Evolutionary conservation across 1,139 yeast species (phyloP), one percentile per base, ranked within the genome.

Genomic region (Geotrichum klebahnii): DNA sequence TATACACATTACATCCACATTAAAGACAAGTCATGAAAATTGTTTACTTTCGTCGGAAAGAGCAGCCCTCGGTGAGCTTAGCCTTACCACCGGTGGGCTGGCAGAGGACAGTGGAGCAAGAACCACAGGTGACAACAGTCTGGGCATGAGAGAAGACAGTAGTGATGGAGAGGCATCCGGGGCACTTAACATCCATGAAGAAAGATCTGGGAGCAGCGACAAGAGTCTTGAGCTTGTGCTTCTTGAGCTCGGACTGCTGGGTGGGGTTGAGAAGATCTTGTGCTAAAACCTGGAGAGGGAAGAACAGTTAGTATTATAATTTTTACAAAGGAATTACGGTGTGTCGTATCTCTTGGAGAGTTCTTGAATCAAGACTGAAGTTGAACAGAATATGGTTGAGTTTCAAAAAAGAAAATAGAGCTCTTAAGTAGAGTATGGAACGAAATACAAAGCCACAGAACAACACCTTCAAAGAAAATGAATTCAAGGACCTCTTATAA

Each of bases 1-100:
- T n/a, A n/a, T n/a, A n/a, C n/a, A n/a, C n/a, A n/a, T n/a, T n/a
- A n/a, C n/a, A n/a, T n/a, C n/a, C n/a, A n/a, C n/a, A n/a, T n/a
- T n/a, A n/a, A n/a, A n/a, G n/a, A n/a, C n/a, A n/a, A n/a, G n/a
- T n/a, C n/a, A n/a, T n/a, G n/a, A n/a, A n/a, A n/a, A n/a, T n/a
- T n/a, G n/a, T n/a, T 82, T 89, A 92, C 86, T 92, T 92, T 80
- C 87, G 87, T 84, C 98, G 89, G 95, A 88, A 92, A 70, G 98
- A 92, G 72, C 94, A 85, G 74, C 98, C 98, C 80, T 92, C 98
- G 67, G 97, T 87, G 76, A 92, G 84, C 79, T 87, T 89, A 71
- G 97, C 97, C 83, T 92, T 92, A 81, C 98, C 98, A 81, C 98
- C 98, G 64, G 97, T 88, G 72, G 98, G 98, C 73, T 94, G 86